Base-by-base conservation (phyloP, 73 alveolate species). In the Paramecium pentaurelia region DNA sequence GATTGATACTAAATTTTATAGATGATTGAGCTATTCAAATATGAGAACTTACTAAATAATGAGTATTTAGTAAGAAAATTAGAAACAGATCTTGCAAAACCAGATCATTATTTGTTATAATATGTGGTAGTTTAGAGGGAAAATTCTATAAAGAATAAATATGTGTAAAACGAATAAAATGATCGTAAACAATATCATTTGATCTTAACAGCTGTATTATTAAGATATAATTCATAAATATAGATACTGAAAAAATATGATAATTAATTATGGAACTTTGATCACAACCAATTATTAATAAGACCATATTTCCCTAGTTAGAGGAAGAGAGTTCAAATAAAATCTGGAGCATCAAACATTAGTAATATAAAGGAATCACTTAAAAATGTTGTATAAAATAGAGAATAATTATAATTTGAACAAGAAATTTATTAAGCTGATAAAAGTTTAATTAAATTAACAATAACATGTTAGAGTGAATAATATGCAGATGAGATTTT, bases 11-110 rank as follows among this genome's bases (percentile, higher is more conserved):
- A 25, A 32, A 45, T 44, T 80, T 34, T 11, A 37, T 80, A 80
- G 91, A 44, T 80, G 91, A 47, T 80, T 42, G 58, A 38, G 27
- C 27, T 80, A 47, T 80, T 80, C 58, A 80, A 80, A 80, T 80
- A 20, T 42, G 91, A 80, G 3, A 80, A 20, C 25, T 18, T 80
- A 4, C 30, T 77, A 25, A 42, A 80, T 16, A 80, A 80, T 22
- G 75, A 80, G 30, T 80, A 80, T 80, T 36, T 80, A 36, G 73
- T 45, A 44, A 28, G 91, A 45, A 44, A 80, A 80, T 80, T 80
- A 5, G 54, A 44, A 80, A 22, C 25, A 6, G 77, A 80, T 80
- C 77, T 28, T 22, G 16, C 6, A n/a, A 12, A 80, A 8, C 77
- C 91, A 38, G 28, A 80, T 42, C 58, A 45, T 34, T 80, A 38